Evolutionary conservation across 352 stramenopile genomes (phyloP).

Genomic region (Globisporangium parvum): DNA sequence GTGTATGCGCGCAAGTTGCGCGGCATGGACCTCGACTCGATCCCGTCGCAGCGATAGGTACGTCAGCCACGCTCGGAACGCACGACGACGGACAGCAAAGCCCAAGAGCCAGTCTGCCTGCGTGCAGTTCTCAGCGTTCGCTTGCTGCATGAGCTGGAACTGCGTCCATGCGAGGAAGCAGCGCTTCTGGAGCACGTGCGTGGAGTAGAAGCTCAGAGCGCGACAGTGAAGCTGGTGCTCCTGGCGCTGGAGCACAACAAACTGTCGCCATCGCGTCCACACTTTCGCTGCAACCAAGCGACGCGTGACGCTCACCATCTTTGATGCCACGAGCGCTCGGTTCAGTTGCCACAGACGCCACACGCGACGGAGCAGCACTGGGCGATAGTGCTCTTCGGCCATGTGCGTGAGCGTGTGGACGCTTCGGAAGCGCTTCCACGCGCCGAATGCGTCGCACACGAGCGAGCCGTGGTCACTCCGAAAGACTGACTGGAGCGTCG

Average conservation of each 20-base stretch:
- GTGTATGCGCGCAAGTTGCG: neutral
- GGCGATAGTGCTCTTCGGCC: slow-evolving; percentile 12
- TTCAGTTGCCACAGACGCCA: slow-evolving; percentile 20
- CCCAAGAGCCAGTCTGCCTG: neutral
- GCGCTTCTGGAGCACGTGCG: slow-evolving; percentile 19
- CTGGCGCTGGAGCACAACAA: slow-evolving; percentile 14
- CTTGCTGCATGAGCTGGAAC: slow-evolving; percentile 4
- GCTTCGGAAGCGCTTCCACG: slow-evolving; percentile 11
- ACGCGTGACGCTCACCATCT: neutral
- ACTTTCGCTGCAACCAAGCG: neutral
- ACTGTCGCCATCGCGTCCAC: slow-evolving; percentile 20
- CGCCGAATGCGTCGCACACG: slow-evolving; percentile 7
- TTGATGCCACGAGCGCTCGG: slow-evolving; percentile 9
- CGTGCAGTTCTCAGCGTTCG: neutral
- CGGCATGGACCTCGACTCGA: neutral
- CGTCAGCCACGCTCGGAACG: slow-evolving; percentile 3
- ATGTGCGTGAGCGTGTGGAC: slow-evolving; percentile 12
- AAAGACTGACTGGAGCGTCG: slow-evolving; percentile 10
- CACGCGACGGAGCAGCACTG: slow-evolving; percentile 11
- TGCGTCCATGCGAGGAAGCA: slow-evolving; percentile 10
- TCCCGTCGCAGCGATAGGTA: neutral
- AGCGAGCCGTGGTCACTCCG: slow-evolving; percentile 7
- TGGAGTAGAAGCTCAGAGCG: slow-evolving; percentile 25
- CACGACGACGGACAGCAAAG: neutral
- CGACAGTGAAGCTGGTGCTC: slow-evolving; percentile 21